A percentile compares a stretch with the other conserved stretches of the same genome.
Conservation (phyloP, 306 rosid genomes). For the Medicago ruthenica region DNA sequence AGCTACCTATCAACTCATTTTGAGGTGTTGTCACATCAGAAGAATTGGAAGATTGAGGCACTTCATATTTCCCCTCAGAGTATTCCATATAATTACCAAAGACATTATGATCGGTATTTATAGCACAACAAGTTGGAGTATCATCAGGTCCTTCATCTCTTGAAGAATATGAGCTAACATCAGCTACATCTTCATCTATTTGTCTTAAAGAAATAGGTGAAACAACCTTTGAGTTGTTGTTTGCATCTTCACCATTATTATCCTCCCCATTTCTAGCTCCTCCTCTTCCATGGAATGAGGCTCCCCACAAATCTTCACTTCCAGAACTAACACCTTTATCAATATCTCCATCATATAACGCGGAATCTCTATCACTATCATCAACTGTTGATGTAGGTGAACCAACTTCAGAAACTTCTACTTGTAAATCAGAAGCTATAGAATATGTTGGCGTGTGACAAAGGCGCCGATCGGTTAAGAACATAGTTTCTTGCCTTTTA, state of each 20-base stretch:
- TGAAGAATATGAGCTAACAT: slow-evolving; percentile 44
- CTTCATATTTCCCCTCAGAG: slow-evolving; percentile 39
- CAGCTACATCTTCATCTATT: slow-evolving; percentile 45
- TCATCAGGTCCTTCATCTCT: slow-evolving; percentile 39
- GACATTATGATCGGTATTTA: slow-evolving; percentile 28
- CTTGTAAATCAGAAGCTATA: slow-evolving; percentile 93
- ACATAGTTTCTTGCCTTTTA: slow-evolving; percentile 49
- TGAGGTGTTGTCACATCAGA: slow-evolving; percentile 34
- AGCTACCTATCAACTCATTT: slow-evolving; percentile 10
- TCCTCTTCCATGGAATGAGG: slow-evolving; percentile 42
- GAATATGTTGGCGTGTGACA: slow-evolving; percentile 73
- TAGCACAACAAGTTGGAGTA: slow-evolving; percentile 33
- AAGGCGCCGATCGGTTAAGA: slow-evolving; percentile 40
- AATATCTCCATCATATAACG: slow-evolving; percentile 61
- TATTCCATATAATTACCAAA: slow-evolving; percentile 33
- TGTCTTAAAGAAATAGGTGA: slow-evolving; percentile 31
- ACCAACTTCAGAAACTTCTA: slow-evolving; percentile 86
- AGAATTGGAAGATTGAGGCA: slow-evolving; percentile 41
- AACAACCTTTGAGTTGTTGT: slow-evolving; percentile 34
- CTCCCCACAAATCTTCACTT: slow-evolving; percentile 59
- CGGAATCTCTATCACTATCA: slow-evolving; percentile 67
- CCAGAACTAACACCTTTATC: slow-evolving; percentile 56
- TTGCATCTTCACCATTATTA: slow-evolving; percentile 34
- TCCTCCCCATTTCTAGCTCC: slow-evolving; percentile 29
- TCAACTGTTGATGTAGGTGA: slow-evolving; percentile 67